A percentile compares a stretch with the other conserved stretches of the same genome.
Evolutionary conservation across 2,329 filamentous ascomycete genomes (phyloP).

Genomic region (Pezicula rhizophila): DNA sequence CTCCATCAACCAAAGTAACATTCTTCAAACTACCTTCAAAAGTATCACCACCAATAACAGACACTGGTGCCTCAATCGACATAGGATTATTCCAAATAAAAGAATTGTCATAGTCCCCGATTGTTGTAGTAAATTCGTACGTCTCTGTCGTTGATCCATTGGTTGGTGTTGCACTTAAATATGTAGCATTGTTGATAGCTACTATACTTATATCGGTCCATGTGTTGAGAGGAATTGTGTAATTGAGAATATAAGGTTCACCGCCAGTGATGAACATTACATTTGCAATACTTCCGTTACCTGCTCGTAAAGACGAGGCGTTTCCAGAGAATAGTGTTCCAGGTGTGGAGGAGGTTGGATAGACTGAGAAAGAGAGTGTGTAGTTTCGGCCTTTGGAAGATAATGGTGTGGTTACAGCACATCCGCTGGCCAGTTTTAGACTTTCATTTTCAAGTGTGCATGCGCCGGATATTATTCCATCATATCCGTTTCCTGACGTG

Average conservation of each 20-base stretch:
- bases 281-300: slow-evolving; percentile 28
- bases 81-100: slow-evolving; percentile 18
- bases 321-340: slow-evolving; percentile 35
- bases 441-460: slow-evolving; percentile 29
- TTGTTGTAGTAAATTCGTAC: slow-evolving; percentile 14
- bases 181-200: slow-evolving; percentile 30
- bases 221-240: slow-evolving; percentile 30
- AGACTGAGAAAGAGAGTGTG: slow-evolving; percentile 42
- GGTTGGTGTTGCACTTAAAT: slow-evolving; percentile 16
- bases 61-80: slow-evolving; percentile 17
- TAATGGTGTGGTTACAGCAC: slow-evolving; percentile 40
- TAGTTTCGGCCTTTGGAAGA: slow-evolving; percentile 51
- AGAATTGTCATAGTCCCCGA: slow-evolving; percentile 13
- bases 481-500: slow-evolving; percentile 33
- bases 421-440: slow-evolving; percentile 30
- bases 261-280: slow-evolving; percentile 33
- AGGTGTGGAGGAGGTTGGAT: slow-evolving; percentile 27
- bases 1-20: slow-evolving; percentile 13
- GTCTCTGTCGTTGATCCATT: slow-evolving; percentile 5
- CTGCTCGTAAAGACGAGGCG: slow-evolving; percentile 35
- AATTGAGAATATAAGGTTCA: slow-evolving; percentile 34
- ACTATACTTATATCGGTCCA: slow-evolving; percentile 32
- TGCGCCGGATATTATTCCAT: slow-evolving; percentile 27
- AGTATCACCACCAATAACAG: slow-evolving; percentile 13
- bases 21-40: slow-evolving; percentile 16